Conservation (phyloP, 345 rosid species). For the Rhizophora apiculata region DNA sequence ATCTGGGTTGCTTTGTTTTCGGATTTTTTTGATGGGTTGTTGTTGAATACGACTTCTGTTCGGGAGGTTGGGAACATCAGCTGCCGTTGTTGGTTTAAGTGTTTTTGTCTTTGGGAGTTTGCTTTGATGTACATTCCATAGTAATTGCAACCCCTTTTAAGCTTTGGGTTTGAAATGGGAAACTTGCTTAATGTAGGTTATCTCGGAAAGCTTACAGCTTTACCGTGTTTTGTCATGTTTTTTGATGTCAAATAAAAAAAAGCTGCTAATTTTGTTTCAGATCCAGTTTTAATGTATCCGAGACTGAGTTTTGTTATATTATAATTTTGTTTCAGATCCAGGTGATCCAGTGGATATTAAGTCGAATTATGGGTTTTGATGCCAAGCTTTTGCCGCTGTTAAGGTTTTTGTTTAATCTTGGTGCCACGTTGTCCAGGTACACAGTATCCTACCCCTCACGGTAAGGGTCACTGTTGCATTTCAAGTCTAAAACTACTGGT, state of each 20-base stretch:
- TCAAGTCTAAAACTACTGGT: constrained; percentile 4
- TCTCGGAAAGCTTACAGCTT: too few species aligned
- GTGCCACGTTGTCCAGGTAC: neutral
- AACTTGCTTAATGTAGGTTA: too few species aligned
- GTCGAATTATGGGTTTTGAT: neutral
- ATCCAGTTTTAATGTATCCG: neutral
- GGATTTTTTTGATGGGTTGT: constrained; percentile 13
- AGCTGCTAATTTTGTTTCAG: neutral
- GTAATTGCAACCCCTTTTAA: neutral
- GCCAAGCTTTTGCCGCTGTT: constrained; percentile 9
- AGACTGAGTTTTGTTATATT: neutral
- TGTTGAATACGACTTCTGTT: constrained; percentile 12
- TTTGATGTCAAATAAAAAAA: too few species aligned
- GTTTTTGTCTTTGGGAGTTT: neutral
- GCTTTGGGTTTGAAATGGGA: neutral
- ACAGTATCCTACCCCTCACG: neutral
- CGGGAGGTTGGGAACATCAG: neutral
- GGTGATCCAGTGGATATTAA: constrained; percentile 2
- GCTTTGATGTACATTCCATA: neutral
- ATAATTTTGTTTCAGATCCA: constrained; percentile 10
- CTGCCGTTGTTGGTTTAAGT: neutral
- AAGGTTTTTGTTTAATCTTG: constrained; percentile 2
- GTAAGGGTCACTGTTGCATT: constrained; percentile 11
- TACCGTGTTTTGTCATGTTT: too few species aligned
- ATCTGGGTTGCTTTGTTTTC: constrained; percentile 19